Evolutionary conservation across 2,329 filamentous ascomycete species (phyloP).

Genomic region (Fusarium sp.): DNA sequence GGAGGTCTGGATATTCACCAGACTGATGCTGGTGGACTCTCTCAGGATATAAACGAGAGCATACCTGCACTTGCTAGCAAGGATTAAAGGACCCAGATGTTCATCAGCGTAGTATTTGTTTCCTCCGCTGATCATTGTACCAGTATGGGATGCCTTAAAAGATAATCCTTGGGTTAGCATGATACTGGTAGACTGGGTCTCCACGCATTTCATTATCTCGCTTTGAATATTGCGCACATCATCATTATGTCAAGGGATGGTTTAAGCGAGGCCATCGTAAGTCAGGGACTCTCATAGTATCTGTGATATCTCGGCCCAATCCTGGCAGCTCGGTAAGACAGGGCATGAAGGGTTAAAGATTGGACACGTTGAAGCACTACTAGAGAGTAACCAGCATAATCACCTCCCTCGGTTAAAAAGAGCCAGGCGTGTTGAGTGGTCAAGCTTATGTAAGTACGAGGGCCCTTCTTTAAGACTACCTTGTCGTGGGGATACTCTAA

Average conservation of each 20-base stretch:
- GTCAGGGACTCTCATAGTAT: neutral
- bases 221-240: neutral
- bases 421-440: too few relatives aligned
- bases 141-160: conserved; percentile 3
- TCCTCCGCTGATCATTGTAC: conserved; percentile 20
- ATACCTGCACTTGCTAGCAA: conserved; percentile 3
- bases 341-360: neutral
- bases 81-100: conserved; percentile 7
- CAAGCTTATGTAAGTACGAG: neutral
- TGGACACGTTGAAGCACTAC: neutral
- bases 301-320: neutral
- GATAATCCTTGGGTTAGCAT: conserved; percentile 16
- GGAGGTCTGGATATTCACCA: neutral
- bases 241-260: neutral
- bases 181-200: neutral
- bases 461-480: too few relatives aligned
- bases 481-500: too few relatives aligned
- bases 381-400: neutral
- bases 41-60: neutral
- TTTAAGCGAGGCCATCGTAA: neutral
- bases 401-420: too few relatives aligned
- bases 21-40: neutral
- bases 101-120: conserved; percentile 24
- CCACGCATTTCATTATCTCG: conserved; percentile 3
- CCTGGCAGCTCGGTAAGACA: neutral